A percentile compares a stretch with the other conserved stretches of the same genome.
phyloP scores from a whole-genome alignment of 1,284 basidiomycete species.

The Boletus holoroseus region DNA sequence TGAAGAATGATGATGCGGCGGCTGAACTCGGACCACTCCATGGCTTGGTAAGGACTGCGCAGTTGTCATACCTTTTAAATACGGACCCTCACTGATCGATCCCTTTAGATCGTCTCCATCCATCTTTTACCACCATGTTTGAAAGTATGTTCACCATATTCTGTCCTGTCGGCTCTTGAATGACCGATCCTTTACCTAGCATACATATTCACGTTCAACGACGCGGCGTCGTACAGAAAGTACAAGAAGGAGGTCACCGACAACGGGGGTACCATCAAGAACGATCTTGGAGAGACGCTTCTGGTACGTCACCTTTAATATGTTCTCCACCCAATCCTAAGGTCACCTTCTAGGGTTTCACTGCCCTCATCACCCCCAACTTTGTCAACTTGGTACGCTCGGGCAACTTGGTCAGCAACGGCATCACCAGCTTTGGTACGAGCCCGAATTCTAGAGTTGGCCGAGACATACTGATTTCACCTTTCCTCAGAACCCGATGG shows the following conservation, averaged over 20 bases:
- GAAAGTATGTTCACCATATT: not conserved
- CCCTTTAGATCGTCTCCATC: not conserved
- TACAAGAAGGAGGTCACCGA: slow-evolving; percentile 10
- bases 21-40: too few species aligned
- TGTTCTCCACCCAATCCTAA: not conserved
- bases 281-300: slow-evolving; percentile 8
- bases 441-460: not conserved
- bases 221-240: slow-evolving; percentile 12
- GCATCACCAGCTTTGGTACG: slow-evolving; percentile 19
- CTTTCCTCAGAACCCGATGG: slow-evolving; percentile 14
- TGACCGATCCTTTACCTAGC: slow-evolving; percentile 7
- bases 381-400: not conserved
- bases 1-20: too few species aligned
- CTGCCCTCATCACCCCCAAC: slow-evolving; percentile 11
- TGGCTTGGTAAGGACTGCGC: too few species aligned
- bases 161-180: not conserved
- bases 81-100: too few species aligned
- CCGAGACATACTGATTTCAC: slow-evolving; percentile 4
- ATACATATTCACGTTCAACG: slow-evolving; percentile 16
- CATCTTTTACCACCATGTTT: not conserved
- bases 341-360: slow-evolving; percentile 12
- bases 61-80: too few species aligned
- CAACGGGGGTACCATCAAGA: slow-evolving; percentile 11
- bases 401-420: not conserved
- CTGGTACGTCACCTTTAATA: slow-evolving; percentile 1